phyloP scores from a whole-genome alignment of 768 basidiomycete species.

The Guyanaporus albipodus region DNA sequence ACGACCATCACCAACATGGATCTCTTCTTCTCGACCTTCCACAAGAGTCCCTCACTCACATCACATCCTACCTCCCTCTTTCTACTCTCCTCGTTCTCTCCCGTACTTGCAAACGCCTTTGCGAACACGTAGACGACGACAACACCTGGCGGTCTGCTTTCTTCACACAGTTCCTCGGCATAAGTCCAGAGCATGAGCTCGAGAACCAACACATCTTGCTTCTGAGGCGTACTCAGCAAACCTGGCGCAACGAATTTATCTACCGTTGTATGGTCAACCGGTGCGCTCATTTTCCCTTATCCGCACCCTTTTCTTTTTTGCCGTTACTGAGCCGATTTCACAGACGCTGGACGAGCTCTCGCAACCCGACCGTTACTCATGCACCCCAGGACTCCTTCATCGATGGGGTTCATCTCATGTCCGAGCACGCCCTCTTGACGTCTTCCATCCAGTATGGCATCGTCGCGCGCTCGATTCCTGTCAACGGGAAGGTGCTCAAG shows the following conservation, averaged over 20 bases:
- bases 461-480: constrained; percentile 67
- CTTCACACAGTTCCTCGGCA: constrained; percentile 59
- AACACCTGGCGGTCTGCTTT: constrained; percentile 80
- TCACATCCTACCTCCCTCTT: constrained; percentile 71
- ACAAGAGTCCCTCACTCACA: constrained; percentile 67
- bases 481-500: constrained; percentile 63
- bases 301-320: too few relatives aligned
- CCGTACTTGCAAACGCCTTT: constrained; percentile 47
- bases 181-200: constrained; percentile 60
- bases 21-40: constrained; percentile 51
- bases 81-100: constrained; percentile 56
- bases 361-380: constrained; percentile 57
- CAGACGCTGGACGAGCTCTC: constrained; percentile 71
- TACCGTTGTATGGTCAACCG: constrained; percentile 48
- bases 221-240: constrained; percentile 50
- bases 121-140: constrained; percentile 69
- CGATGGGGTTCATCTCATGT: constrained; percentile 57
- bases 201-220: constrained; percentile 43
- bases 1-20: constrained; percentile 48
- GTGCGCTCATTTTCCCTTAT: constrained; percentile 36
- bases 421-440: constrained; percentile 51
- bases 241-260: constrained; percentile 74
- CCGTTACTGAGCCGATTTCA: too few relatives aligned
- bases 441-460: constrained; percentile 66
- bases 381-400: constrained; percentile 58